Evolutionary conservation across 176 grass and related monocot species (phyloP), one percentile per base, ranked within the genome.

Genomic region (Carex parvula): DNA sequence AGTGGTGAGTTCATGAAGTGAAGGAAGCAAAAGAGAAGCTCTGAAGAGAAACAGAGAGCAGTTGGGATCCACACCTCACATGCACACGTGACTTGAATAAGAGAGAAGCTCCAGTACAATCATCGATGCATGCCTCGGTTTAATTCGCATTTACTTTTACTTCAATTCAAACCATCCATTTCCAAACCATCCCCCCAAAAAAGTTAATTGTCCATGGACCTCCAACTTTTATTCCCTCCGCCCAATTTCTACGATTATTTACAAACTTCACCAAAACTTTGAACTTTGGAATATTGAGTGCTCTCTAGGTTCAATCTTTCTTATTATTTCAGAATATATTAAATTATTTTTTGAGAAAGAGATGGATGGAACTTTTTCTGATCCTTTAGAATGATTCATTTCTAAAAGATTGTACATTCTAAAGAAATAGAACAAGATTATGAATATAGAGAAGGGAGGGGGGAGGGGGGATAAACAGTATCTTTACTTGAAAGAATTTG

Each of bases 1-100:
- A 60, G 57, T 60, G 57, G 15, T 60, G 61, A 64, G 61, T 64
- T 64, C 20, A 64, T 64, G 61, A 2, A 64, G 63, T 14, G 63
- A 12, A 65, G 60, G 20, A 30, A 65, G 12, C 10, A 65, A 65
- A 65, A 65, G 22, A 11, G 63, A 79, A 14, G 35, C 12, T 32
- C 9, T 80, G 30, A 9, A 44, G 32, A 66, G 35, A 63, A 64
- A 50, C 59, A 82, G 39, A 39, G 54, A 80, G 6, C 13, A 26
- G n/a, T 80, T 78, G 70, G 84, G 74, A 80, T 86, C 84, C 73
- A 86, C 73, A 80, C 15, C 60, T 86, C 84, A 86, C 84, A 80
- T 86, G 84, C 52, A 69, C 74, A 86, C 84, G 70, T 86, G 84
- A 79, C 59, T 79, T 52, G 29, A 78, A 1, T 11, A 55, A 67